Percentiles rank a stretch among this genome's conserved stretches.
phyloP scores from a whole-genome alignment of 345 rosid species.

The Syzygium jambos region DNA sequence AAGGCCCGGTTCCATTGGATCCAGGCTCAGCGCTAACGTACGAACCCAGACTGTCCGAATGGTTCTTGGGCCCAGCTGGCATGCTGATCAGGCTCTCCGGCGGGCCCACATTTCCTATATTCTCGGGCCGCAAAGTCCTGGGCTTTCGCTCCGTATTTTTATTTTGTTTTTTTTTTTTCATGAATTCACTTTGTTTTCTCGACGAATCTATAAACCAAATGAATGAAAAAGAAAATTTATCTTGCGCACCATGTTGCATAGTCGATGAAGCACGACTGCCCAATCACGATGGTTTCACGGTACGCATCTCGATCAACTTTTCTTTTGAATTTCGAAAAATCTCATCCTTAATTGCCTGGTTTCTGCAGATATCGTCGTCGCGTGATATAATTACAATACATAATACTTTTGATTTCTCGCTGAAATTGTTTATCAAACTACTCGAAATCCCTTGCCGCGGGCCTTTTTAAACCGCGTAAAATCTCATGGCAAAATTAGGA shows the following conservation, averaged over 20 bases:
- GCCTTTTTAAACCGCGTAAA: neutral
- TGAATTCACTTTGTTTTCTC: neutral
- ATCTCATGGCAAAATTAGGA: neutral
- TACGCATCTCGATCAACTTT: neutral
- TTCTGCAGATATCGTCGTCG: accelerated
- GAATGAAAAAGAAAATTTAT: too few relatives aligned
- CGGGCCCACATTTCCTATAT: neutral
- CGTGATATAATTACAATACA: neutral
- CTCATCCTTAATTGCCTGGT: neutral
- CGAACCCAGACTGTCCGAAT: neutral
- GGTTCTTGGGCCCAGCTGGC: neutral
- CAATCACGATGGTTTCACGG: neutral
- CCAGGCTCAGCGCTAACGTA: neutral
- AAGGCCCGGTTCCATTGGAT: neutral
- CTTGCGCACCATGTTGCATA: neutral
- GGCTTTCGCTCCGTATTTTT: neutral
- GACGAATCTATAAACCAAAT: too few relatives aligned
- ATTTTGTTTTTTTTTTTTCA: neutral
- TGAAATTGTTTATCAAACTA: neutral
- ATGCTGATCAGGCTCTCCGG: neutral
- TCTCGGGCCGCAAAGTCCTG: neutral
- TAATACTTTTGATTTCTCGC: neutral
- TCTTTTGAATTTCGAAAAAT: neutral
- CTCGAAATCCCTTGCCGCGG: neutral
- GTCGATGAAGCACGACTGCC: neutral